Conservation (phyloP, 345 rosid genomes). For the Sapria himalayana region DNA sequence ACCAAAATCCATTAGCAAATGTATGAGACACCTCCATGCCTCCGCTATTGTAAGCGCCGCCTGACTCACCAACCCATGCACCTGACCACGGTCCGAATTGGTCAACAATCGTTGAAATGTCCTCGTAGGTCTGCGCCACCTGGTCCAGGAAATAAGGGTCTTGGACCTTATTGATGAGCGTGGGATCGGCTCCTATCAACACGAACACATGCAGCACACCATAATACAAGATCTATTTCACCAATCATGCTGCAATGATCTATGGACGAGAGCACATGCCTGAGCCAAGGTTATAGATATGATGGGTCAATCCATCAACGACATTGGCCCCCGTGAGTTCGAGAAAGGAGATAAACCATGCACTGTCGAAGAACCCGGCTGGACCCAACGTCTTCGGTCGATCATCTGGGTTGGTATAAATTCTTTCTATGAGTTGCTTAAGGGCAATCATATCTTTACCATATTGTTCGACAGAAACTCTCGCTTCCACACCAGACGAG, state of each 20-base stretch:
- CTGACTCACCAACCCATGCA: constrained; percentile 51
- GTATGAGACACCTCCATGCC: constrained; percentile 36
- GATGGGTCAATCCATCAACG: constrained; percentile 35
- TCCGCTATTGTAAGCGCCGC: constrained; percentile 55
- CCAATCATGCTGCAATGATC: too few species aligned
- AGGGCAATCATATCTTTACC: constrained; percentile 17
- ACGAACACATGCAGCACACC: background rate
- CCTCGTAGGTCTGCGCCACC: constrained; percentile 24
- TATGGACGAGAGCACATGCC: constrained; percentile 17
- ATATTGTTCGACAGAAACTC: constrained; percentile 16
- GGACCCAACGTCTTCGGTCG: constrained; percentile 34
- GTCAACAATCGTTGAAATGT: constrained; percentile 8
- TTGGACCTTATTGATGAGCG: constrained; percentile 24
- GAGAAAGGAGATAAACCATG: constrained; percentile 29
- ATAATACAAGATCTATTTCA: background rate
- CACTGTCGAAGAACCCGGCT: constrained; percentile 30
- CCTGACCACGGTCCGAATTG: constrained; percentile 27
- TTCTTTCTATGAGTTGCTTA: constrained; percentile 13
- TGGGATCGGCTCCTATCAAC: constrained; percentile 20
- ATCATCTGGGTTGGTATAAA: constrained; percentile 13
- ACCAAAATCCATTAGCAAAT: constrained; percentile 52
- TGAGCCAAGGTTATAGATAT: constrained; percentile 42
- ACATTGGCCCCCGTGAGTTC: constrained; percentile 20
- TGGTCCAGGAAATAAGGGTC: constrained; percentile 27
- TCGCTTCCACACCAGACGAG: constrained; percentile 26